A percentile compares a stretch with the other conserved stretches of the same genome.
Conservation (phyloP, 345 rosid genomes). For the Linum trigynum region DNA sequence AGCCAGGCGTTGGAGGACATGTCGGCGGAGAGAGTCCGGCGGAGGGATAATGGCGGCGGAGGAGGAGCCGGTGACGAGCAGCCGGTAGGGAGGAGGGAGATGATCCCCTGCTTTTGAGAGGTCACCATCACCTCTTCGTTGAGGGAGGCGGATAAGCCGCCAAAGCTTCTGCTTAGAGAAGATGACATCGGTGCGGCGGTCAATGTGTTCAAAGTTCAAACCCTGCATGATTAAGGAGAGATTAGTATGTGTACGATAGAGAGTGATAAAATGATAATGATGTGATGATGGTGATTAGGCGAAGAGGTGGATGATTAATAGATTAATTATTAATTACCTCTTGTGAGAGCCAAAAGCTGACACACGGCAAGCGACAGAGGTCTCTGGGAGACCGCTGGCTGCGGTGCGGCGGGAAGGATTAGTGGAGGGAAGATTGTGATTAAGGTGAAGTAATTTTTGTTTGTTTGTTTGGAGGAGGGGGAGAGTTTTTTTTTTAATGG, state of each 20-base stretch:
- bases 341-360: too few species aligned
- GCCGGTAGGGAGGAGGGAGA: conserved; percentile 43
- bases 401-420: conserved; percentile 21
- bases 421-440: not conserved
- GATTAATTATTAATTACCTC: too few species aligned
- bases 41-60: conserved; percentile 28
- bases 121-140: conserved; percentile 20
- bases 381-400: conserved; percentile 37
- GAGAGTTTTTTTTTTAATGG: not conserved
- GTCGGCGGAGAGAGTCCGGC: conserved; percentile 75
- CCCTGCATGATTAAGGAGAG: too few species aligned
- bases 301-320: too few species aligned
- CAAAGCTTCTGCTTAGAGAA: conserved; percentile 12
- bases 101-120: conserved; percentile 50
- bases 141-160: conserved; percentile 14
- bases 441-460: conserved; percentile 4
- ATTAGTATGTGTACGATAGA: too few species aligned
- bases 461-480: conserved; percentile 11
- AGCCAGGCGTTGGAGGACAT: conserved; percentile 76
- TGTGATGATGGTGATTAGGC: too few species aligned
- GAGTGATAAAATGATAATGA: too few species aligned
- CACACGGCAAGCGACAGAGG: conserved; percentile 34
- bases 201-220: too few species aligned
- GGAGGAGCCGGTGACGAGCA: conserved; percentile 17
- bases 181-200: too few species aligned